Evolutionary conservation across 2,329 filamentous ascomycete genomes (phyloP).

Genomic region (Paecilomyces sp.): DNA sequence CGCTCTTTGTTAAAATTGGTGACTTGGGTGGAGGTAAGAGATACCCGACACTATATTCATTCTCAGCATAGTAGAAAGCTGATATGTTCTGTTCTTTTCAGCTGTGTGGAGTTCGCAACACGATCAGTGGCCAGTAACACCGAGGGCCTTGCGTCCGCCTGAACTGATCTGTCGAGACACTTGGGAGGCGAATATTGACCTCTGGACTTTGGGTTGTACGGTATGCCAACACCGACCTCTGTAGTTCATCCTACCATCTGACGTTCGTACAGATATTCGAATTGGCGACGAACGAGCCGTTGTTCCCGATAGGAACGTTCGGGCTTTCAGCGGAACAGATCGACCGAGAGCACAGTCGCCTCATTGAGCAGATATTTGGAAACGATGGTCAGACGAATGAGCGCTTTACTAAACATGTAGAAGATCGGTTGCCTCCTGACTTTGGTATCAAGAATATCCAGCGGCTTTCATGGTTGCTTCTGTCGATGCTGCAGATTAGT

Average conservation of each 20-base stretch:
- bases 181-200: constrained; percentile 12
- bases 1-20: constrained; percentile 12
- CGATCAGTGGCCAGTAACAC: constrained; percentile 9
- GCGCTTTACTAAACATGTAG: not conserved
- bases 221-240: not conserved
- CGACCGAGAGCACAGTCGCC: not conserved
- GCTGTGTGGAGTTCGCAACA: constrained; percentile 3
- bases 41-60: not conserved
- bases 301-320: not conserved
- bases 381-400: not conserved
- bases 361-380: not conserved
- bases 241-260: not conserved
- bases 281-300: not conserved
- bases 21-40: constrained; percentile 16
- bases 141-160: constrained; percentile 11
- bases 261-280: not conserved
- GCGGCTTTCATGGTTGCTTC: not conserved
- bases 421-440: not conserved
- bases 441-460: not conserved
- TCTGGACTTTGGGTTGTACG: constrained; percentile 13
- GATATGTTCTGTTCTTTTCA: too few species aligned
- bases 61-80: too few species aligned
- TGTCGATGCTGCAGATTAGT: not conserved
- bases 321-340: not conserved
- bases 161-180: constrained; percentile 9